phyloP scores from a whole-genome alignment of 1,284 basidiomycete genomes.

The Cryptococcus sp. region DNA sequence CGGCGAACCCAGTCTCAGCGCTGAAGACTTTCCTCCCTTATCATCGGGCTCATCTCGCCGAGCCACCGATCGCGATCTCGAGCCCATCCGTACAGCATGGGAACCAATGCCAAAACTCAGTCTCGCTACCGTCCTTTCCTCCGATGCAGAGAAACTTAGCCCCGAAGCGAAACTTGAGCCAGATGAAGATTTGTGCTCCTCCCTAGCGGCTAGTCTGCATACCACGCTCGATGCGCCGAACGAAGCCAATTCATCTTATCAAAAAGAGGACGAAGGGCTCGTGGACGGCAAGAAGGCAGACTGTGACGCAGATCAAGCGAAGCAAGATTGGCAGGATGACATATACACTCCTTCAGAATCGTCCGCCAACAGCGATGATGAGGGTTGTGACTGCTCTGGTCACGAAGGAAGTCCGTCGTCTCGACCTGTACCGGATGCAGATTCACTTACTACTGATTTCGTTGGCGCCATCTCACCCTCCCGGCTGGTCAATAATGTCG shows the following conservation, averaged over 20 bases:
- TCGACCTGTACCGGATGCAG: background rate
- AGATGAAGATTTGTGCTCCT: background rate
- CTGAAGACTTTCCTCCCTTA: conserved; percentile 13
- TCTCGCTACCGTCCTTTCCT: background rate
- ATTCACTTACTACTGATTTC: background rate
- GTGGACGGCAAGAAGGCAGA: background rate
- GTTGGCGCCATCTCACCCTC: background rate
- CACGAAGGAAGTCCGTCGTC: background rate
- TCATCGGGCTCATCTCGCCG: background rate
- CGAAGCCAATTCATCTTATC: background rate
- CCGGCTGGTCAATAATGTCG: background rate
- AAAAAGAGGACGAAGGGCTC: background rate
- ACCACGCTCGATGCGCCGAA: background rate
- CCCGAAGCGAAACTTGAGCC: background rate
- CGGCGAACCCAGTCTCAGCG: conserved; percentile 2
- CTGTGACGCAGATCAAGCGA: background rate
- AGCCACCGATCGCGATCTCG: background rate
- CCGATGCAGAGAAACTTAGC: background rate
- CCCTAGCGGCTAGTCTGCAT: too few relatives aligned
- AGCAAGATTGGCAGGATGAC: background rate
- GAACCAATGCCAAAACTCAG: conserved; percentile 4
- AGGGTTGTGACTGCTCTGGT: background rate
- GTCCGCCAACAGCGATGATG: background rate
- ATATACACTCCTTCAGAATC: background rate
- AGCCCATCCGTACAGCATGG: background rate